phyloP scores from a whole-genome alignment of 2,329 filamentous ascomycete species.

The Hymenoscyphus albidus region DNA sequence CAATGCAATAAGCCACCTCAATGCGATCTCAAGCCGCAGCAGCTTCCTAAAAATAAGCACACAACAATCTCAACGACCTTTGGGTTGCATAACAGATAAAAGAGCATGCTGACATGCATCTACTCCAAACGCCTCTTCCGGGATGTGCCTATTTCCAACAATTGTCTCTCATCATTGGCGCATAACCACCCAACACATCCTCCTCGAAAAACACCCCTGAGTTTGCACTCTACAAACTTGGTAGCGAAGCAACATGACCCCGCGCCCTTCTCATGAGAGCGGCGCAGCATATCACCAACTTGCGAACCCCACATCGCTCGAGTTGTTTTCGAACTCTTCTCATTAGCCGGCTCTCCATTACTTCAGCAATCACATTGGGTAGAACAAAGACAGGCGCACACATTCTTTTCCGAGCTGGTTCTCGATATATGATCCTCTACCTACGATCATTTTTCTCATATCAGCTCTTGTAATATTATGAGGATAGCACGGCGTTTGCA shows the following conservation, averaged over 20 bases:
- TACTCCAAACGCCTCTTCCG: slow-evolving; percentile 9
- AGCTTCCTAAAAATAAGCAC: slow-evolving; percentile 8
- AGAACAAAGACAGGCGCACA: not conserved
- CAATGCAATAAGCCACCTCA: not conserved
- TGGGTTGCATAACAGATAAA: slow-evolving; percentile 9
- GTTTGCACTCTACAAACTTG: not conserved
- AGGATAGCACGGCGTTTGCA: not conserved
- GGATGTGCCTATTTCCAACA: slow-evolving; percentile 11
- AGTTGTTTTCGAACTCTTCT: not conserved
- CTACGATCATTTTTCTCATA: not conserved
- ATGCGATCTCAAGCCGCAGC: slow-evolving; percentile 7
- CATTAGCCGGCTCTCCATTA: not conserved
- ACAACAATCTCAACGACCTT: slow-evolving; percentile 4
- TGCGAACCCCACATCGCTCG: not conserved
- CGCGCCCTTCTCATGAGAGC: not conserved
- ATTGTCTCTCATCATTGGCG: not conserved
- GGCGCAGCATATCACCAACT: not conserved
- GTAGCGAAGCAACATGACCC: not conserved
- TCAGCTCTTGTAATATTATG: not conserved
- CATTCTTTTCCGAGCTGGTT: not conserved
- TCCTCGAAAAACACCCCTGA: not conserved
- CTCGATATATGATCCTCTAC: not conserved
- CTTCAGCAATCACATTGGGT: not conserved
- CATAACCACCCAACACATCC: not conserved
- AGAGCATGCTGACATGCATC: slow-evolving; percentile 14